These are phyloP conservation scores for Eucalyptus marginata DNA, from an alignment of 345 rosid species.

Conservation along the genomic window DNA sequence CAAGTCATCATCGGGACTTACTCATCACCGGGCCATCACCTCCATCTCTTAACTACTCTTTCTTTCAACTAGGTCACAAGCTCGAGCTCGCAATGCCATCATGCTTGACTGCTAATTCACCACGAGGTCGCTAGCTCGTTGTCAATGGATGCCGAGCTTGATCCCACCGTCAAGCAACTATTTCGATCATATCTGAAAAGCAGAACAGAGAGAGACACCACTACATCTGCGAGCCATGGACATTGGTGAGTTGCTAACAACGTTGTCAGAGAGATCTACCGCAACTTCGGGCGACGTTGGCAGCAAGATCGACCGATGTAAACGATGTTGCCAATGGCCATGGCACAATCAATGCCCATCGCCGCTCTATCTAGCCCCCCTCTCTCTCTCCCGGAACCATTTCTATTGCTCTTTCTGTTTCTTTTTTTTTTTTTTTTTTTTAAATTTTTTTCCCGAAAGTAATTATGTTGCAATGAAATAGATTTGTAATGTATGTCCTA, in stretches of 20 bases:
- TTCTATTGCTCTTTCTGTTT: not conserved
- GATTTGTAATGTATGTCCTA: not conserved
- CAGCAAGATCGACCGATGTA: not conserved
- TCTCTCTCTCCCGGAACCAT: not conserved
- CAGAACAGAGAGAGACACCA: not conserved
- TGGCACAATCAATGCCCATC: not conserved
- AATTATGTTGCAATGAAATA: not conserved
- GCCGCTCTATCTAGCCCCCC: not conserved
- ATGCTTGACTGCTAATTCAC: not conserved
- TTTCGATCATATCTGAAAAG: not conserved
- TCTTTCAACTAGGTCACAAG: not conserved
- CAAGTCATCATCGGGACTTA: not conserved
- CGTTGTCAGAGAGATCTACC: not conserved
- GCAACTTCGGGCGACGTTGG: not conserved
- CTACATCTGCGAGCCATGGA: not conserved
- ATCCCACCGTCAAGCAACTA: not conserved
- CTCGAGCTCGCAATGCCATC: not conserved
- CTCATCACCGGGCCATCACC: not conserved
- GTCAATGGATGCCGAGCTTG: not conserved
- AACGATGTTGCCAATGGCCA: not conserved
- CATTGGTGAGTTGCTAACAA: not conserved
- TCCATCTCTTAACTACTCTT: not conserved
- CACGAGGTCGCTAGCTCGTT: not conserved
- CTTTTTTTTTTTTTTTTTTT: fast-evolving
- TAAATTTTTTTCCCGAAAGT: not conserved